Evolutionary conservation across 225 moss, liverwort and hornwort genomes (phyloP), one percentile per base, ranked within the genome.

Genomic region (Climacium dendroides): DNA sequence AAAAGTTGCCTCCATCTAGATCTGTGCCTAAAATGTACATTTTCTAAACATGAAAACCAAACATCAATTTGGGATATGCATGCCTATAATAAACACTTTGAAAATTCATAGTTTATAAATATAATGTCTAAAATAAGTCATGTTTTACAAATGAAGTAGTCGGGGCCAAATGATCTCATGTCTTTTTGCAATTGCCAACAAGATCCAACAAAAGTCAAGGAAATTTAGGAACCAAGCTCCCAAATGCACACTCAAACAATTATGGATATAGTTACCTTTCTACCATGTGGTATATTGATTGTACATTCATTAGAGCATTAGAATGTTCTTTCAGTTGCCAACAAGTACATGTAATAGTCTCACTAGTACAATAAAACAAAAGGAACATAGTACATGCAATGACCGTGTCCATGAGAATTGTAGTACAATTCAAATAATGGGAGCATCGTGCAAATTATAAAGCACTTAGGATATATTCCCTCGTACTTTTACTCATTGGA

Each of bases 361-460:
- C 18, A 65, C 6, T 1, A 1, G 6, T 35, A 19, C 6, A 35
- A 65, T 19, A 19, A 29, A 35, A 19, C 35, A 39, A 23, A 28
- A 43, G 0, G 5, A 45, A 72, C 4, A 73, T 4, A 11, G 4
- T 47, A 19, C 2, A 2, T 11, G 7, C 74, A 32, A 74, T 8
- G 32, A 74, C 50, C 3, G 5, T 50, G 50, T 19, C 20, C 19
- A 50, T 29, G 10, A 22, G 19, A 53, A n/a, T 74, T 50, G 10
- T 2, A 0, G 8, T 74, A n/a, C 9, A 15, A 15, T 76, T n/a
- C 4, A 9, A 24, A 35, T n/a, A 23, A 22, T 23, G 1, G 0
- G 0, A 52, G 1, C 8, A 5, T 52, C 5, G 4, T 75, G 9
- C 13, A 14, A 1, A 52, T 35, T 53, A 52, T 8, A 13, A 74